Percentiles rank a stretch among this genome's conserved stretches.
Conservation (phyloP, 176 grass and related monocot species). For the Tillandsia fasciculata region DNA sequence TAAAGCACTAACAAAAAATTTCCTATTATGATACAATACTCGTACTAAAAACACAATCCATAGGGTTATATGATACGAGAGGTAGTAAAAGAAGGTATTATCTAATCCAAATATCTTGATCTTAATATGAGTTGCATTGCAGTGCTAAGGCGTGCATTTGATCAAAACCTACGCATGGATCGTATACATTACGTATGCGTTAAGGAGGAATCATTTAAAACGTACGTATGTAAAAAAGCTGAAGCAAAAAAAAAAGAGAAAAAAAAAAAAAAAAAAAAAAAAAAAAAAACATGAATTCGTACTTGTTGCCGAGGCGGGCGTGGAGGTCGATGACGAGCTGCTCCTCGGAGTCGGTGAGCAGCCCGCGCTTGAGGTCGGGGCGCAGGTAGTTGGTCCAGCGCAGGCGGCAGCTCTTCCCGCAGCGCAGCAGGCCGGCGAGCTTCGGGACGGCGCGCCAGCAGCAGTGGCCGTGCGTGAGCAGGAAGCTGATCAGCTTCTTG, state of each 20-base stretch:
- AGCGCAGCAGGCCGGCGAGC: constrained; percentile 69
- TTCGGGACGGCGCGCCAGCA: constrained; percentile 90
- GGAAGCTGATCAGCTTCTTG: constrained; percentile 74
- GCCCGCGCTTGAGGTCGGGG: constrained; percentile 82
- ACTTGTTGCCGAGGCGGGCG: constrained; percentile 73
- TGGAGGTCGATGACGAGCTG: constrained; percentile 83
- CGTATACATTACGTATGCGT: not conserved
- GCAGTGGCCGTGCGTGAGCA: constrained; percentile 74
- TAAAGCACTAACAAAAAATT: no score
- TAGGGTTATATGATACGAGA: no score
- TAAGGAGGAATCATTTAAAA: no score
- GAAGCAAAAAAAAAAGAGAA: not conserved
- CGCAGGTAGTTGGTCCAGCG: constrained; percentile 93
- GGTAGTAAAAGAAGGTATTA: no score
- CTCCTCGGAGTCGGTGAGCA: constrained; percentile 81
- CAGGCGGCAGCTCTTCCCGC: constrained; percentile 93
- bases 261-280: not conserved
- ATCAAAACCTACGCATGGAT: no score
- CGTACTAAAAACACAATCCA: no score
- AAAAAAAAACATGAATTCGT: not conserved
- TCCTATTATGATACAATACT: no score
- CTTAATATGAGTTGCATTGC: no score
- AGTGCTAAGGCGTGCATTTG: no score
- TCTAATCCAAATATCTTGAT: no score
- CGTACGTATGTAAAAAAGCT: not conserved